Conservation (phyloP, 768 basidiomycete genomes). For the Panaeolus papilionaceus region DNA sequence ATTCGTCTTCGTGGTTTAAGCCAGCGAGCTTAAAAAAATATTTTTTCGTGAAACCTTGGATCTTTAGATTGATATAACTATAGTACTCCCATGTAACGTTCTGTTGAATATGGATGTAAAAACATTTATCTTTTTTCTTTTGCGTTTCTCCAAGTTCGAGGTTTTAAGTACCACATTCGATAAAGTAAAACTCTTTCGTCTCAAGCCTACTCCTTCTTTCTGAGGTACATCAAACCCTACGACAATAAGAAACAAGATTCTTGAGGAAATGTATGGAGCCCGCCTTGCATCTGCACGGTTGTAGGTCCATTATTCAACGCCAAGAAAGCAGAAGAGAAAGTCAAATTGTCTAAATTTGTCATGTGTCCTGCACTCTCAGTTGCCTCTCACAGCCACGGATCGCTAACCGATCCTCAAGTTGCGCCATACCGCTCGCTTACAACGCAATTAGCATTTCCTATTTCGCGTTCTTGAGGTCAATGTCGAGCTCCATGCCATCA, state of each 20-base stretch:
- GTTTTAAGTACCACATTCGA: not conserved
- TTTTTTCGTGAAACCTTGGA: constrained; percentile 1
- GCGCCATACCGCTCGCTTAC: constrained; percentile 27
- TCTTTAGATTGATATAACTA: not conserved
- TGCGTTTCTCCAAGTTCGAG: not conserved
- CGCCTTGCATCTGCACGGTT: too few species aligned
- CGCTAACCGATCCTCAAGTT: constrained; percentile 25
- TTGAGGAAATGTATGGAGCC: too few species aligned
- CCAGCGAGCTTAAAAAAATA: not conserved
- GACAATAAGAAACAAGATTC: too few species aligned
- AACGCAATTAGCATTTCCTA: constrained; percentile 23
- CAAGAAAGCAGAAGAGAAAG: not conserved
- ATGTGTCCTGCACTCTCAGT: not conserved
- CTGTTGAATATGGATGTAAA: not conserved
- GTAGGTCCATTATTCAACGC: not conserved
- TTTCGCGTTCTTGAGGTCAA: constrained; percentile 3
- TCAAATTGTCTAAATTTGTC: not conserved
- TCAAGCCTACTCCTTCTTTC: too few species aligned
- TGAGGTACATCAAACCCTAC: too few species aligned
- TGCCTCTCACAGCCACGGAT: constrained; percentile 22
- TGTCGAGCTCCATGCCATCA: constrained; percentile 16
- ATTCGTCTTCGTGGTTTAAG: not conserved
- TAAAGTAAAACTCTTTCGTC: too few species aligned
- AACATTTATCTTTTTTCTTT: not conserved
- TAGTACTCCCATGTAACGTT: not conserved